These are phyloP conservation scores for Xylaria castorea DNA, from an alignment of 495 filamentous ascomycete species.

Conservation along the genomic window DNA sequence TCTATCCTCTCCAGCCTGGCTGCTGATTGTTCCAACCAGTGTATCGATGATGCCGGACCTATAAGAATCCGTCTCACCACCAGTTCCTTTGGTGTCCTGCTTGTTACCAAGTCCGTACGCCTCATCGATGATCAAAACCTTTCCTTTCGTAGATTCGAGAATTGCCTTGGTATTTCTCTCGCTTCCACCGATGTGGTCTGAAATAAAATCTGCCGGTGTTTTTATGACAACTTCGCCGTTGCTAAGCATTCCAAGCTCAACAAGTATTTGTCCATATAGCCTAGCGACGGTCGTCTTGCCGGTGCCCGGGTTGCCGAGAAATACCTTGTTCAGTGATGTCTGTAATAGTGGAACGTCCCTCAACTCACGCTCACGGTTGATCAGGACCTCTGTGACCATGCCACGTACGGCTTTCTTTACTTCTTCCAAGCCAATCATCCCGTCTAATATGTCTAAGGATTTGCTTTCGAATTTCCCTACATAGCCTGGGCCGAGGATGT, in stretches of 20 bases:
- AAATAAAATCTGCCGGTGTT: constrained; percentile 74
- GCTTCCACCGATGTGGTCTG: constrained; percentile 63
- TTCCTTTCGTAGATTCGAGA: constrained; percentile 65
- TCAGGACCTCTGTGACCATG: neutral
- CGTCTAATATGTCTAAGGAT: neutral
- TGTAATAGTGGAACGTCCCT: neutral
- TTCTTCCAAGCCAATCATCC: neutral
- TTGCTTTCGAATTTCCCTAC: neutral
- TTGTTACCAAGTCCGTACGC: constrained; percentile 64
- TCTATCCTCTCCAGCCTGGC: constrained; percentile 73
- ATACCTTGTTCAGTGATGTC: neutral
- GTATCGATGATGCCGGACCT: neutral
- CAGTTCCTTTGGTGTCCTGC: constrained; percentile 34
- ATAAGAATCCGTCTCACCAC: neutral
- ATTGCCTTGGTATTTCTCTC: constrained; percentile 73
- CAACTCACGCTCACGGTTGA: neutral
- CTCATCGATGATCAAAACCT: constrained; percentile 82
- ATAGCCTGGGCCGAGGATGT: neutral
- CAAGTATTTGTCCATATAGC: constrained; percentile 71
- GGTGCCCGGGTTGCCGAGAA: constrained; percentile 43
- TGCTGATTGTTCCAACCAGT: constrained; percentile 67
- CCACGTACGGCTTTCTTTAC: neutral
- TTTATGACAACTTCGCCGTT: constrained; percentile 72
- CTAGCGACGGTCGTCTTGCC: constrained; percentile 82
- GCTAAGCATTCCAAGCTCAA: constrained; percentile 63